Conservation (phyloP, 106 monocot genomes). For the Posidonia australis region DNA sequence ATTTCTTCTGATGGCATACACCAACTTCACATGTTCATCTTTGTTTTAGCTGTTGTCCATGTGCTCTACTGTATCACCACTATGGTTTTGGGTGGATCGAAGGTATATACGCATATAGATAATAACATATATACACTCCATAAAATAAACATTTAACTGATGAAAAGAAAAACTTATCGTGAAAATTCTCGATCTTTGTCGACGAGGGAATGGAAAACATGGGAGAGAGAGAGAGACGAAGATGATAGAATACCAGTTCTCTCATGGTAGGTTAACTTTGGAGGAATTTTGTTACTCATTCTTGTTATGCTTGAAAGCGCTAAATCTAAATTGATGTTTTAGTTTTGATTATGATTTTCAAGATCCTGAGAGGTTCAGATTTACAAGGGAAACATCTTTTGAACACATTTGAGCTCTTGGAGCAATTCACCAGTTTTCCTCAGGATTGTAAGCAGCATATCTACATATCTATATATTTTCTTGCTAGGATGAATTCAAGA, state of each 20-base stretch:
- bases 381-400: slow-evolving; percentile 39
- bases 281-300: too few species aligned
- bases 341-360: neutral
- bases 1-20: slow-evolving; percentile 24
- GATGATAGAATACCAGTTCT: slow-evolving; percentile 30
- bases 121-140: neutral
- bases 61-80: slow-evolving; percentile 24
- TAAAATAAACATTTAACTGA: neutral
- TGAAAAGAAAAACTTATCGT: neutral
- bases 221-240: slow-evolving; percentile 33
- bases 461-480: neutral
- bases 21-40: slow-evolving; percentile 35
- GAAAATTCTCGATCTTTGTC: neutral
- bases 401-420: slow-evolving; percentile 33
- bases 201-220: slow-evolving; percentile 30
- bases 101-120: slow-evolving; percentile 7
- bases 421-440: slow-evolving; percentile 25
- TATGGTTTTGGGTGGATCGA: slow-evolving; percentile 21
- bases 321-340: neutral
- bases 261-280: slow-evolving; percentile 13
- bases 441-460: slow-evolving; percentile 29
- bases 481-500: neutral
- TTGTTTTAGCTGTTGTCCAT: slow-evolving; percentile 28
- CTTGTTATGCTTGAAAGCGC: neutral
- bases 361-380: slow-evolving; percentile 40